Percentiles rank a stretch among this genome's conserved stretches.
phyloP scores from a whole-genome alignment of 148 eudicot species.

The Chenopodium formosanum region DNA sequence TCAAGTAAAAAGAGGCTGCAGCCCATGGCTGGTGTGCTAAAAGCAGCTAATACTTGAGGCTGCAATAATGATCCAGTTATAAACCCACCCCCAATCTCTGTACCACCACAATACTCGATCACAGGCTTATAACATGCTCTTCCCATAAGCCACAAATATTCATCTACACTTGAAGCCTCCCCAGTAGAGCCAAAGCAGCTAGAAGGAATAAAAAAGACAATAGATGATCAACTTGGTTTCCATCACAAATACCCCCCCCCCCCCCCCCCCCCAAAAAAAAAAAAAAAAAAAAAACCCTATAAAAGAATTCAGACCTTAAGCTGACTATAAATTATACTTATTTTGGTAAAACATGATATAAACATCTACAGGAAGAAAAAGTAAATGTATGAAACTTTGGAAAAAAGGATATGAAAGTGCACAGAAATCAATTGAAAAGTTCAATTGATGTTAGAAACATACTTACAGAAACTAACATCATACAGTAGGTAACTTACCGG shows the following conservation, averaged over 20 bases:
- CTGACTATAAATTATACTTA: background rate
- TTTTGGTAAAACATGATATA: background rate
- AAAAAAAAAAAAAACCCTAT: background rate
- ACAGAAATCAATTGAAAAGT: background rate
- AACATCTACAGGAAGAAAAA: background rate
- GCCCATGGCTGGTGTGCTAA: slow-evolving; percentile 94
- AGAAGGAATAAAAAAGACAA: slow-evolving; percentile 11
- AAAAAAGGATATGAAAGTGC: background rate
- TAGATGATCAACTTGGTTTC: background rate
- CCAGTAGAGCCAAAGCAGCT: slow-evolving; percentile 96
- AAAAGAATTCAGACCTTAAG: background rate
- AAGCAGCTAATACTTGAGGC: slow-evolving; percentile 80
- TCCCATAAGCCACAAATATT: slow-evolving; percentile 95
- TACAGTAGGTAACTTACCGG: slow-evolving; percentile 49
- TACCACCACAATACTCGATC: slow-evolving; percentile 95
- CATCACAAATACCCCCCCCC: background rate
- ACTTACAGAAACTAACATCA: background rate
- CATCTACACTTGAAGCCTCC: slow-evolving; percentile 94
- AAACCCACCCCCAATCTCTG: slow-evolving; percentile 96
- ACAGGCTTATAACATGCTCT: slow-evolving; percentile 88
- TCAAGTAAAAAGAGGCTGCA: slow-evolving; percentile 76
- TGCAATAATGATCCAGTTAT: slow-evolving; percentile 80
- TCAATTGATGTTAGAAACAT: background rate
- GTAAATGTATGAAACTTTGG: background rate
- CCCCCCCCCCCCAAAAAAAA: no score